phyloP scores from a whole-genome alignment of 2,329 filamentous ascomycete genomes.

The Sclerotinia nivalis region DNA sequence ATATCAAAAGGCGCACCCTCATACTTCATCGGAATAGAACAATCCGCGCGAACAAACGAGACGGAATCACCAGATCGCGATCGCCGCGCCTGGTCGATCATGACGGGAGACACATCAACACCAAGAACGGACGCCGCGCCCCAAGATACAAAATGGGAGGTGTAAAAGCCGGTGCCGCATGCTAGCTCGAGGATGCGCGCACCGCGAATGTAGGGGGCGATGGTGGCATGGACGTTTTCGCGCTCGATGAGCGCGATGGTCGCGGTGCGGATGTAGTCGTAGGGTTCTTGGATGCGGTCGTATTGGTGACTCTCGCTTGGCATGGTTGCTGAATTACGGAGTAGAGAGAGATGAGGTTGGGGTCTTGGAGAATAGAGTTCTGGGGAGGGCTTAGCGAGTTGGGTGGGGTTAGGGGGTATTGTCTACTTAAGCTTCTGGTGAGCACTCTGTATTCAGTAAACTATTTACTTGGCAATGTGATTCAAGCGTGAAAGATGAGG shows the following conservation, averaged over 20 bases:
- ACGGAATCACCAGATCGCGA: slow-evolving; percentile 3
- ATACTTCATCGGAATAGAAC: slow-evolving; percentile 35
- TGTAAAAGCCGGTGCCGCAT: slow-evolving; percentile 44
- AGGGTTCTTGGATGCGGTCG: slow-evolving; percentile 32
- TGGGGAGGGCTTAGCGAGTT: background rate
- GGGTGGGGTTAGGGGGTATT: no score
- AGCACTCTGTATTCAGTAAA: no score
- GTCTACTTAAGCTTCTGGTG: no score
- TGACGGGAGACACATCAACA: slow-evolving; percentile 43
- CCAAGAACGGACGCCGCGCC: slow-evolving; percentile 42
- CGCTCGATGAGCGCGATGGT: slow-evolving; percentile 34
- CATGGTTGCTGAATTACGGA: slow-evolving; percentile 26
- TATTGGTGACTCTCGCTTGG: slow-evolving; percentile 27
- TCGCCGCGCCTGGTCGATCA: slow-evolving; percentile 40
- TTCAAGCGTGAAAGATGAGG: no score
- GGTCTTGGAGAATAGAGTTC: slow-evolving; percentile 1
- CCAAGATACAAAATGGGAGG: slow-evolving; percentile 41
- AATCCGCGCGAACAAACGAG: slow-evolving; percentile 37
- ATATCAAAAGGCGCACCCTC: slow-evolving; percentile 42
- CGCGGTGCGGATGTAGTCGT: slow-evolving; percentile 30
- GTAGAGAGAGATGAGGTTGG: background rate
- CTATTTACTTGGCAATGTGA: no score
- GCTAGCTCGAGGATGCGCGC: slow-evolving; percentile 44
- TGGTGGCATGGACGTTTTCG: slow-evolving; percentile 29
- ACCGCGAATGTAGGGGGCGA: slow-evolving; percentile 30